phyloP scores from a whole-genome alignment of 2,329 filamentous ascomycete species.

The Zasmidium cellare region DNA sequence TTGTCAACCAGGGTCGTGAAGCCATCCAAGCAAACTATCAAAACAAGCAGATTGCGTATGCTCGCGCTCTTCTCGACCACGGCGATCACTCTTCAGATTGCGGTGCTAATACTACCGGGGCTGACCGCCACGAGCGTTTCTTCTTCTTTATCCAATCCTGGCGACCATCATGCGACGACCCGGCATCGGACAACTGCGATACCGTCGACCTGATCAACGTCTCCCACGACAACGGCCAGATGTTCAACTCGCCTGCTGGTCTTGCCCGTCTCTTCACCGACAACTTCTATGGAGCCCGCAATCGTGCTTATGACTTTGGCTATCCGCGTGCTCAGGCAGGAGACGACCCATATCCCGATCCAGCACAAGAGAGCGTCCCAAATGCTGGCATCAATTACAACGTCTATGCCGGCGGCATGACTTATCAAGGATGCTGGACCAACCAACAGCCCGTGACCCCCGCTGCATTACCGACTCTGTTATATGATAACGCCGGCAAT shows the following conservation, averaged over 20 bases:
- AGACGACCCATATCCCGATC: constrained; percentile 30
- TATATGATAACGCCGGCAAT: constrained; percentile 25
- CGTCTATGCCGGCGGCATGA: constrained; percentile 33
- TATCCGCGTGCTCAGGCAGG: constrained; percentile 33
- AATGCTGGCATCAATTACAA: not conserved
- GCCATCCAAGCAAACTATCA: constrained; percentile 33
- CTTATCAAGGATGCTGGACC: constrained; percentile 37
- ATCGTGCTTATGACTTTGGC: constrained; percentile 33
- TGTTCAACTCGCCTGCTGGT: constrained; percentile 35
- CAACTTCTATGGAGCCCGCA: constrained; percentile 35
- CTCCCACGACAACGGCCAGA: constrained; percentile 34
- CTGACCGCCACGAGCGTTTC: constrained; percentile 39
- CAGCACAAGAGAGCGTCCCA: not conserved
- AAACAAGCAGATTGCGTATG: constrained; percentile 35
- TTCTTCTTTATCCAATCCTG: constrained; percentile 38
- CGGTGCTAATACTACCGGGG: constrained; percentile 31
- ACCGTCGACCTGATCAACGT: constrained; percentile 34
- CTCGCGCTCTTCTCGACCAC: constrained; percentile 34
- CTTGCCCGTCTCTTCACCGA: constrained; percentile 35
- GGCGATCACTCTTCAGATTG: constrained; percentile 35
- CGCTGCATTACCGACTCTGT: constrained; percentile 24
- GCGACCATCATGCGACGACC: constrained; percentile 29
- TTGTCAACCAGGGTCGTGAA: constrained; percentile 29
- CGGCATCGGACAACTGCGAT: constrained; percentile 27
- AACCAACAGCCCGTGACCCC: constrained; percentile 24